Percentiles rank a stretch among this genome's conserved stretches.
Evolutionary conservation across 192 early-diverging fungal species (phyloP).

Genomic region (Dimargaris verticillata): DNA sequence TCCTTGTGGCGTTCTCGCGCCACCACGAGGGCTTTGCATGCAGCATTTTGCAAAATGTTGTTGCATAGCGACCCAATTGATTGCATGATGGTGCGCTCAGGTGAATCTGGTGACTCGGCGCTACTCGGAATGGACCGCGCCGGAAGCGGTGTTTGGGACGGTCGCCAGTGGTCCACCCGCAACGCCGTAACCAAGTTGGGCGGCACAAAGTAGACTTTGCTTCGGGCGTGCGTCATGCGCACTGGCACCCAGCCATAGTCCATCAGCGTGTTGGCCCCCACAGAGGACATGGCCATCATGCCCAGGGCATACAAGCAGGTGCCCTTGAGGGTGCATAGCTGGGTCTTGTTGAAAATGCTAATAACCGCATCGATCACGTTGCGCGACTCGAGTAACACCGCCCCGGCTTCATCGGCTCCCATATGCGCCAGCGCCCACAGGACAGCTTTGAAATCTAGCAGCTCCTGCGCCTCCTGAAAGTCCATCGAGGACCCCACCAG

Average conservation of each 20-base stretch:
- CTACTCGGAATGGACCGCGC: not conserved
- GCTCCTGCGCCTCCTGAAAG: not conserved
- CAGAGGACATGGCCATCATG: not conserved
- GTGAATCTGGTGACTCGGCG: not conserved
- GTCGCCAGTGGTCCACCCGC: not conserved
- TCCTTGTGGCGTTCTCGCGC: not conserved
- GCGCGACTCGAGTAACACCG: not conserved
- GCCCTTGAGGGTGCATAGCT: not conserved
- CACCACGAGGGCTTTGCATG: not conserved
- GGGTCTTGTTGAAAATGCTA: not conserved
- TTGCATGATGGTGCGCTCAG: not conserved
- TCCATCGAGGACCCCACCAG: too few species aligned
- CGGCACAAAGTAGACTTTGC: not conserved
- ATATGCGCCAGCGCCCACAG: slow-evolving; percentile 6
- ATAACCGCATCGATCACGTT: not conserved
- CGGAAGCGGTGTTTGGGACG: not conserved
- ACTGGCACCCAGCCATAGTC: not conserved
- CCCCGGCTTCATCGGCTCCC: not conserved
- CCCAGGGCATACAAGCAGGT: not conserved
- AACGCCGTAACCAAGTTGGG: not conserved
- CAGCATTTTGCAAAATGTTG: slow-evolving; percentile 4
- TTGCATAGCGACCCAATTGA: slow-evolving; percentile 2
- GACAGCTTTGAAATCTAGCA: not conserved
- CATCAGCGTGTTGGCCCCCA: not conserved
- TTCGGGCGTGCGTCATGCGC: not conserved